A percentile compares a stretch with the other conserved stretches of the same genome.
These are phyloP conservation scores for Polytrichum commune DNA, from an alignment of 225 moss, liverwort and hornwort genomes.

Conservation along the genomic window DNA sequence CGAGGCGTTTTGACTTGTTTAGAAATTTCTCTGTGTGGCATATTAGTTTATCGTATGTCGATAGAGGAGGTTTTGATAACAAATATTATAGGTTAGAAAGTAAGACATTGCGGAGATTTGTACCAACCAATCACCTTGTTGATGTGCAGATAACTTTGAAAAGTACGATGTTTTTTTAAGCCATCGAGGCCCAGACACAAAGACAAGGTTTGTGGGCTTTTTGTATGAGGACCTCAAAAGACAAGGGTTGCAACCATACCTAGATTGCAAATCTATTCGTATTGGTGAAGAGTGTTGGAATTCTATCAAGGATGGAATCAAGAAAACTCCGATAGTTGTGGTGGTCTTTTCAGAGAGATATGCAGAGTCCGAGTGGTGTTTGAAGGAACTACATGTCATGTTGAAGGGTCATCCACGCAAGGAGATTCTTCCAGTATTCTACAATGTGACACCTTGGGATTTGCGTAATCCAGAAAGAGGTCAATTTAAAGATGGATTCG, in stretches of 20 bases:
- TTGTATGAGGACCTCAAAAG: neutral
- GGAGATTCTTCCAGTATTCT: neutral
- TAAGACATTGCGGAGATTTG: too few species aligned
- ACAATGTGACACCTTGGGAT: neutral
- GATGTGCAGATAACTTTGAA: too few species aligned
- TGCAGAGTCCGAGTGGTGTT: neutral
- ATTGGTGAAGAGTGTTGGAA: neutral
- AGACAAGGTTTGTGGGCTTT: neutral
- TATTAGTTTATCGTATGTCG: too few species aligned
- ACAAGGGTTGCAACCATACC: neutral
- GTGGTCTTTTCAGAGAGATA: neutral
- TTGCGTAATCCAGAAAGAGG: neutral
- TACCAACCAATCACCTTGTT: too few species aligned
- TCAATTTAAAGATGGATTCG: neutral
- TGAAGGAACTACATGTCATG: slow-evolving; percentile 3
- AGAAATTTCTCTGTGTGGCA: too few species aligned
- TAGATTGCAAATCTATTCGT: neutral
- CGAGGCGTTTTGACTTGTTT: too few species aligned
- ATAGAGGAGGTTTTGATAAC: too few species aligned
- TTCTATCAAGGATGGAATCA: neutral
- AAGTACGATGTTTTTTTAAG: neutral
- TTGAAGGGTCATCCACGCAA: neutral
- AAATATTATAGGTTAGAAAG: too few species aligned
- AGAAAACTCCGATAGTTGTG: neutral
- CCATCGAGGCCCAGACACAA: neutral